A percentile compares a stretch with the other conserved stretches of the same genome.
Evolutionary conservation across 2,329 filamentous ascomycete species (phyloP).

Genomic region (Conoideocrella luteorostrata): DNA sequence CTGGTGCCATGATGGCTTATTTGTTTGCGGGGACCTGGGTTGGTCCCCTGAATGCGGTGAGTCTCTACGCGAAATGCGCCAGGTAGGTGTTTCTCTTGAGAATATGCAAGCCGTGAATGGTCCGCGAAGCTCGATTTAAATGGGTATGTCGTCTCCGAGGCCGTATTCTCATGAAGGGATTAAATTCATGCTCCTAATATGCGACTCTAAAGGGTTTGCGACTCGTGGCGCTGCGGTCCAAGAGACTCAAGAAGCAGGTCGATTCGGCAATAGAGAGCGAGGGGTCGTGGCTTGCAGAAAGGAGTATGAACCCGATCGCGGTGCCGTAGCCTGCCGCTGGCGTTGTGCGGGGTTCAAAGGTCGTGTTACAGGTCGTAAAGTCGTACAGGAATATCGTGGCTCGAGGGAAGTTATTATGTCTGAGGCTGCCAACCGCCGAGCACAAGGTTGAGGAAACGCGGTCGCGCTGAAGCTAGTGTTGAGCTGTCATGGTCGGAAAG

Average conservation of each 20-base stretch:
- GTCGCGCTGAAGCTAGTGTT: conserved; percentile 14
- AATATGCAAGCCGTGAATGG: background rate
- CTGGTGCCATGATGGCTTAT: conserved; percentile 33
- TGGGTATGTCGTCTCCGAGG: background rate
- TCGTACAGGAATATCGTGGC: conserved; percentile 6
- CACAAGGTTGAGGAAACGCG: conserved; percentile 9
- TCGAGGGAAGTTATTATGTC: background rate
- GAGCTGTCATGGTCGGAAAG: conserved; percentile 3
- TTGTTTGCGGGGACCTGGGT: conserved; percentile 27
- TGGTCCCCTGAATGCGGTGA: conserved; percentile 25
- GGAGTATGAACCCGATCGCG: background rate
- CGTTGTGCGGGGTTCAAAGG: background rate
- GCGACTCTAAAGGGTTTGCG: background rate
- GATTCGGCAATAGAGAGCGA: background rate
- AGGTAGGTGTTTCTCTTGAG: background rate
- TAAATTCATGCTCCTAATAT: conserved; percentile 12
- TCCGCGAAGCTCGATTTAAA: conserved; percentile 1
- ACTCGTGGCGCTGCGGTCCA: background rate
- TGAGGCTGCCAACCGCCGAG: background rate
- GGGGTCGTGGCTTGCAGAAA: background rate
- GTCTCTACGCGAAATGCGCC: conserved; percentile 22
- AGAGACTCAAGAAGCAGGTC: too few species aligned
- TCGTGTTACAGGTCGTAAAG: conserved; percentile 4
- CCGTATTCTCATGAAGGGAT: conserved; percentile 9
- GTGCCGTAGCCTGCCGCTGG: background rate